These are phyloP conservation scores for Potentilla sterilis DNA, from an alignment of 306 rosid species.

Conservation along the genomic window DNA sequence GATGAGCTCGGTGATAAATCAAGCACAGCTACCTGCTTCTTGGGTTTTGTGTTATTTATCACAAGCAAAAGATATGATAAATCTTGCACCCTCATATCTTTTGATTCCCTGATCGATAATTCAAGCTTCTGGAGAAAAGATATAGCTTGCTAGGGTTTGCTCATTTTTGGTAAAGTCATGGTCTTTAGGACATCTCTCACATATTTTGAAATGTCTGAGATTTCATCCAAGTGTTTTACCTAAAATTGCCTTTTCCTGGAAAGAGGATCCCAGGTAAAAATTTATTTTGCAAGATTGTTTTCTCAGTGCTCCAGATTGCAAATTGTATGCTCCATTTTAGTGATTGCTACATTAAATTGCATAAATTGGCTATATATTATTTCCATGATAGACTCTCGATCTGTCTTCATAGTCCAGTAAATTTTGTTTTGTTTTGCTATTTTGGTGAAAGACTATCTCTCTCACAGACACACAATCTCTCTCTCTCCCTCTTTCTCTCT, in stretches of 20 bases:
- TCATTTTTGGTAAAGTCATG: background rate
- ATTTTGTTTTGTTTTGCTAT: constrained; percentile 15
- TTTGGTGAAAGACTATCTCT: background rate
- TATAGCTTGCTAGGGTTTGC: background rate
- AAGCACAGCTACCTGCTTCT: background rate
- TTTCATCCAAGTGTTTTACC: background rate
- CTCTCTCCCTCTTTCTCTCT: background rate
- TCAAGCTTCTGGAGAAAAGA: background rate
- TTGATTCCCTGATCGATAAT: background rate
- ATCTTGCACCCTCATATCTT: background rate
- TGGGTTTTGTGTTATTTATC: background rate
- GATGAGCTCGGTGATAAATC: background rate
- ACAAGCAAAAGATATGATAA: background rate
- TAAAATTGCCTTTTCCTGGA: constrained; percentile 6
- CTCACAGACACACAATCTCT: background rate
- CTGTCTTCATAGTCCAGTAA: constrained; percentile 1
- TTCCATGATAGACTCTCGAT: constrained; percentile 8
- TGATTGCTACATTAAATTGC: constrained; percentile 17
- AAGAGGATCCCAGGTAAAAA: constrained; percentile 7
- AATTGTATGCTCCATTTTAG: constrained; percentile 14
- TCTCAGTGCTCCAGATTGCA: constrained; percentile 6
- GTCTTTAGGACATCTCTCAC: background rate
- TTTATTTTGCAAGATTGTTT: background rate
- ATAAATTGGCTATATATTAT: background rate
- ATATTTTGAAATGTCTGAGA: background rate